Conservation (phyloP, 352 stramenopile genomes). For the Phytophthora citrophthora region DNA sequence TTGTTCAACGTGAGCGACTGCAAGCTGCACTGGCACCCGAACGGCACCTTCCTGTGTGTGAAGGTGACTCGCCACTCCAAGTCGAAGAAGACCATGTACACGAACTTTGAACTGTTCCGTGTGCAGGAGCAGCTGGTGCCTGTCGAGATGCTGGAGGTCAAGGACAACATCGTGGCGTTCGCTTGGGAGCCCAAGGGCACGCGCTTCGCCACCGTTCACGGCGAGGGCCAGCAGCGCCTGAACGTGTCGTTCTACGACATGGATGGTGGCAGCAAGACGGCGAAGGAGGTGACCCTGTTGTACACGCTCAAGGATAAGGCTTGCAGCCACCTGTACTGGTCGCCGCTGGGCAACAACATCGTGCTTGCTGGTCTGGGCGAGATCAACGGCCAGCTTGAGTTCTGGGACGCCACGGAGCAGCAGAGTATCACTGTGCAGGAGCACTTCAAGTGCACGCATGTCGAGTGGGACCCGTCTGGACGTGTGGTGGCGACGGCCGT, state of each 20-base stretch:
- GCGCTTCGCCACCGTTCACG: slow-evolving; percentile 97
- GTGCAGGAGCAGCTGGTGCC: slow-evolving; percentile 95
- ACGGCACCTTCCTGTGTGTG: slow-evolving; percentile 94
- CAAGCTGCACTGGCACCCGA: slow-evolving; percentile 96
- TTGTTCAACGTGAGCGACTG: slow-evolving; percentile 97
- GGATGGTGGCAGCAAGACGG: slow-evolving; percentile 66
- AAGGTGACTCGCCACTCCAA: slow-evolving; percentile 91
- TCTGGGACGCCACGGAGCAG: slow-evolving; percentile 97
- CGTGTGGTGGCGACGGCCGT: slow-evolving; percentile 95
- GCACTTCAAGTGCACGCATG: slow-evolving; percentile 98
- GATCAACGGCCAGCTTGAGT: slow-evolving; percentile 96
- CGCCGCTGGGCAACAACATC: slow-evolving; percentile 93
- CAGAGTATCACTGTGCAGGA: slow-evolving; percentile 95
- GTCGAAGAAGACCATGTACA: slow-evolving; percentile 99
- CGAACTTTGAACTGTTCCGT: slow-evolving; percentile 99
- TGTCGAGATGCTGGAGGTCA: slow-evolving; percentile 98
- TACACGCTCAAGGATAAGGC: slow-evolving; percentile 96
- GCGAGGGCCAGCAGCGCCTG: slow-evolving; percentile 91
- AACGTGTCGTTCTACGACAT: slow-evolving; percentile 98
- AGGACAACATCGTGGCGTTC: slow-evolving; percentile 96
- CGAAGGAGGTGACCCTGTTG: slow-evolving; percentile 93
- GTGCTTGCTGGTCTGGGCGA: slow-evolving; percentile 95
- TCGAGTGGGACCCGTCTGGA: slow-evolving; percentile 98
- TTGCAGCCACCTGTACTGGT: slow-evolving; percentile 98
- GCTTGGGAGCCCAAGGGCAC: slow-evolving; percentile 96